A percentile compares a stretch with the other conserved stretches of the same genome.
phyloP scores from a whole-genome alignment of 306 rosid genomes.

The Acacia acuminata region DNA sequence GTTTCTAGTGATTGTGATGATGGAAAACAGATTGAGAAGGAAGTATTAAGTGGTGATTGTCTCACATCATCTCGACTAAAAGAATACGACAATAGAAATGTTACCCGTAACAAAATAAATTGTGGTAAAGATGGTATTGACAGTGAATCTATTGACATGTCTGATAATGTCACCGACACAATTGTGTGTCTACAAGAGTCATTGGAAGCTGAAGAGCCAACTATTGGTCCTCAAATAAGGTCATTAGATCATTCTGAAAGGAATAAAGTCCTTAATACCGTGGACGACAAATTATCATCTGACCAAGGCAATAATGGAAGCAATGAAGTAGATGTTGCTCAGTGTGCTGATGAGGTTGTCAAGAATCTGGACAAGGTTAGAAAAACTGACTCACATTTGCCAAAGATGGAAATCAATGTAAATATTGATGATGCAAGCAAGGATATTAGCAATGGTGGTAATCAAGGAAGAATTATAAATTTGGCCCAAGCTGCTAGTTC shows the following conservation, averaged over 20 bases:
- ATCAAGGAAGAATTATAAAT: conserved; percentile 73
- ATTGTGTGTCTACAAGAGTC: conserved; percentile 41
- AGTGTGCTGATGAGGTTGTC: conserved; percentile 48
- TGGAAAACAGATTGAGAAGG: conserved; percentile 44
- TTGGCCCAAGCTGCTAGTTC: conserved; percentile 58
- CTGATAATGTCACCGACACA: conserved; percentile 33
- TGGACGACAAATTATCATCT: conserved; percentile 37
- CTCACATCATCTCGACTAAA: conserved; percentile 34
- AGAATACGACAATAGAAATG: conserved; percentile 39
- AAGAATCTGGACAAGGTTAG: conserved; percentile 45
- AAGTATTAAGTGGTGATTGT: conserved; percentile 34
- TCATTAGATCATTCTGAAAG: conserved; percentile 39
- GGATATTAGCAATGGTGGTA: conserved; percentile 53
- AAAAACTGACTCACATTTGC: conserved; percentile 37
- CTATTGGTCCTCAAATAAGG: conserved; percentile 30
- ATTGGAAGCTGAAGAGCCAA: conserved; percentile 40
- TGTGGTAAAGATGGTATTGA: conserved; percentile 36
- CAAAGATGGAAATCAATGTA: conserved; percentile 48
- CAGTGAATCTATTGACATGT: conserved; percentile 40
- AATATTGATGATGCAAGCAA: conserved; percentile 53
- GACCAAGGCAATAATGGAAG: conserved; percentile 36
- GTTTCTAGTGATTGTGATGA: conserved; percentile 39
- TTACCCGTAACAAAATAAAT: conserved; percentile 36
- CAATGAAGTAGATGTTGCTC: conserved; percentile 40
- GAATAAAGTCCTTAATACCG: conserved; percentile 25